Conservation (phyloP, 495 filamentous ascomycete genomes). For the Penicillium simplicissimum region DNA sequence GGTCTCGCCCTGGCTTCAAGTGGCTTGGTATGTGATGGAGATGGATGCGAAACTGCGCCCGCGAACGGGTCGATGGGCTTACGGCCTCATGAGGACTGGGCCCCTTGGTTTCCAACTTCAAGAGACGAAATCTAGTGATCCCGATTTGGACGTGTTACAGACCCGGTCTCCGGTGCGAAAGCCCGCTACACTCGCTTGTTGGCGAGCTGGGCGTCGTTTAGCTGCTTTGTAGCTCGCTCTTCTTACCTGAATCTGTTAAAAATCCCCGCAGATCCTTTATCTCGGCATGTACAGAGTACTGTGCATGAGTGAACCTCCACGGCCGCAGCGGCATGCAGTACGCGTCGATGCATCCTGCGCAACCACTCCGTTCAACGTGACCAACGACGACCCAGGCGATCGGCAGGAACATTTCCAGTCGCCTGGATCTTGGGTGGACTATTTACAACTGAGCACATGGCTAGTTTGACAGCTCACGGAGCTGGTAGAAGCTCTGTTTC, state of each 20-base stretch:
- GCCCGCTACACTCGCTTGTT: neutral
- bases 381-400: slow-evolving; percentile 8
- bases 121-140: neutral
- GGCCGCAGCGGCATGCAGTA: neutral
- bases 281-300: neutral
- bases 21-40: slow-evolving; percentile 1
- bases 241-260: neutral
- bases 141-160: neutral
- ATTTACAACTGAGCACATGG: slow-evolving; percentile 14
- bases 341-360: neutral
- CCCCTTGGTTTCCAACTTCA: neutral
- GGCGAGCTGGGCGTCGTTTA: neutral
- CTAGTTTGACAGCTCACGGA: neutral
- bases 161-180: neutral
- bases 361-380: neutral
- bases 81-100: neutral
- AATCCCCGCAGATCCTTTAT: neutral
- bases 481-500: neutral
- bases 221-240: neutral
- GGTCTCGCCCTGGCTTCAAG: slow-evolving; percentile 10
- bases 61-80: neutral
- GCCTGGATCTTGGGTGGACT: slow-evolving; percentile 20
- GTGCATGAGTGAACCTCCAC: neutral
- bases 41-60: neutral
- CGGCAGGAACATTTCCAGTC: slow-evolving; percentile 17